Percentiles rank a stretch among this genome's conserved stretches.
phyloP scores from a whole-genome alignment of 1,284 basidiomycete genomes.

The Ganoderma resinaceum region DNA sequence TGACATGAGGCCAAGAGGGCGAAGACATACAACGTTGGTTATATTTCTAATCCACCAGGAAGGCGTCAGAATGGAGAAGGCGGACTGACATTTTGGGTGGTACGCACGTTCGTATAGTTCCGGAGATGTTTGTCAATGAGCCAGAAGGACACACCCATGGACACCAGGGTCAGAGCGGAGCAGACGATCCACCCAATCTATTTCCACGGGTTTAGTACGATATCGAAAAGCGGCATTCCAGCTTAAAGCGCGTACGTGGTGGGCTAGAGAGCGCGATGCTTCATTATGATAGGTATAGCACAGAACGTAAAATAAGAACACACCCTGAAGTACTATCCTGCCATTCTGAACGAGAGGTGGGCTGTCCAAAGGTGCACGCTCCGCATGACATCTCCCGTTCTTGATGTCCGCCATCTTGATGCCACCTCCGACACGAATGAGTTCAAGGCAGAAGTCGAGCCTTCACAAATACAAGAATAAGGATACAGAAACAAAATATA shows the following conservation, averaged over 20 bases:
- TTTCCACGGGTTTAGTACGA: not conserved
- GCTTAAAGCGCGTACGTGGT: slow-evolving; percentile 48
- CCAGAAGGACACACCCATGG: slow-evolving; percentile 69
- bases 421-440: not conserved
- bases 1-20: not conserved
- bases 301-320: slow-evolving; percentile 22
- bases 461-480: not conserved
- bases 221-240: not conserved
- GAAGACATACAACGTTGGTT: slow-evolving; percentile 66
- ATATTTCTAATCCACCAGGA: slow-evolving; percentile 53
- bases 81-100: not conserved
- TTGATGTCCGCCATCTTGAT: slow-evolving; percentile 36
- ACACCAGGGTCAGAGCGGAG: slow-evolving; percentile 64
- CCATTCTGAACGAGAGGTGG: slow-evolving; percentile 71
- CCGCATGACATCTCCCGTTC: slow-evolving; percentile 47
- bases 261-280: slow-evolving; percentile 42
- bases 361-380: slow-evolving; percentile 47
- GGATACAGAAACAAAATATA: not conserved
- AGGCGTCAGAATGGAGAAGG: slow-evolving; percentile 15
- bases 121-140: slow-evolving; percentile 74
- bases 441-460: not conserved
- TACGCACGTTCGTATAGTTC: slow-evolving; percentile 72
- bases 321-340: slow-evolving; percentile 67
- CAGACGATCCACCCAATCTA: slow-evolving; percentile 80
- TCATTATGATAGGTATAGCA: not conserved